Evolutionary conservation across 2,329 filamentous ascomycete species (phyloP).

Genomic region (Trichophyton rubrum): DNA sequence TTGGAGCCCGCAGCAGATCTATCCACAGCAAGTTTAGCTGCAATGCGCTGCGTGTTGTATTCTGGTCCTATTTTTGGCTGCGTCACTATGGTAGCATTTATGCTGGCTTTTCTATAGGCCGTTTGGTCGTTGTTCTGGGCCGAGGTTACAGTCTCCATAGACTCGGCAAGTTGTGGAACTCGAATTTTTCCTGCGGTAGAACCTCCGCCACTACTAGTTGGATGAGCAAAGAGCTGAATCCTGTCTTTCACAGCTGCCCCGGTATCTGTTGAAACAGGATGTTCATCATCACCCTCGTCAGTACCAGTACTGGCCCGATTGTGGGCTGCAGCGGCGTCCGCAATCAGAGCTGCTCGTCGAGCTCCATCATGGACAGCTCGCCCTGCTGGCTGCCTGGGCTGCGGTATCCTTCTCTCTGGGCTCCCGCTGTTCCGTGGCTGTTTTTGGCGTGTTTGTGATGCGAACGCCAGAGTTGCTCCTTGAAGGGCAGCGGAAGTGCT

Average conservation of each 20-base stretch:
- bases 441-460: conserved; percentile 9
- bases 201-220: background rate
- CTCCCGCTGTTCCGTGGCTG: background rate
- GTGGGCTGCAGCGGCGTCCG: background rate
- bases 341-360: conserved; percentile 15
- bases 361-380: conserved; percentile 12
- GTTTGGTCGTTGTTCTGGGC: background rate
- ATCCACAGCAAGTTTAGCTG: conserved; percentile 25
- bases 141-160: background rate
- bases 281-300: background rate
- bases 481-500: conserved; percentile 20
- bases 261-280: conserved; percentile 5
- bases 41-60: conserved; percentile 21
- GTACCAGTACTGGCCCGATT: background rate
- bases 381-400: conserved; percentile 8
- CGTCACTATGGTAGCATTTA: background rate
- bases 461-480: conserved; percentile 28
- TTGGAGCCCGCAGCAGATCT: conserved; percentile 14
- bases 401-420: conserved; percentile 11
- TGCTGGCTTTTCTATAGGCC: background rate
- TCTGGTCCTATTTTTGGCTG: background rate
- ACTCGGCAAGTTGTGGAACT: background rate
- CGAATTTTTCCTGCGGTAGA: background rate
- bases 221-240: conserved; percentile 23
- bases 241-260: conserved; percentile 28